Evolutionary conservation across 768 basidiomycete genomes (phyloP).

Genomic region (Leccinellum luteum): DNA sequence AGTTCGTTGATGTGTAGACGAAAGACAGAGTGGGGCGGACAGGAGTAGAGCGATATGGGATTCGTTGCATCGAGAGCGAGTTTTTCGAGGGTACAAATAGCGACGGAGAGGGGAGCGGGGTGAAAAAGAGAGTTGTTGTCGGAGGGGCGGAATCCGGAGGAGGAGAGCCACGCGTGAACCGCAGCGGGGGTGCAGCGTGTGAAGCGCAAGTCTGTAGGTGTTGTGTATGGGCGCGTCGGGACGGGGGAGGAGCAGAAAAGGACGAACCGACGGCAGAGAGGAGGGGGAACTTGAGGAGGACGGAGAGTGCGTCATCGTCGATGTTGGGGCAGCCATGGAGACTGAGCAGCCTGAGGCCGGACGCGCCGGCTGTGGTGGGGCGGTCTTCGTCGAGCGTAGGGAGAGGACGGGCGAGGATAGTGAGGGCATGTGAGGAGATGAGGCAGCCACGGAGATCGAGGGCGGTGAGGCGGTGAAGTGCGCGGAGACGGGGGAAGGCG

Average conservation of each 20-base stretch:
- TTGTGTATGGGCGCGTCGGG: slow-evolving; percentile 1
- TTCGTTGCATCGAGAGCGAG: slow-evolving; percentile 4
- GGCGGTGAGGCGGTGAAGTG: slow-evolving; percentile 54
- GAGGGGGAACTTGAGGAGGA: slow-evolving; percentile 50
- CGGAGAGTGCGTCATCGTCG: slow-evolving; percentile 40
- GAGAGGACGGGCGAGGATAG: slow-evolving; percentile 45
- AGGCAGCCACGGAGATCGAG: slow-evolving; percentile 60
- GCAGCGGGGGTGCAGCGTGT: slow-evolving; percentile 40
- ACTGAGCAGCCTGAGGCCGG: slow-evolving; percentile 56
- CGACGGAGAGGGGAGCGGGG: slow-evolving; percentile 38
- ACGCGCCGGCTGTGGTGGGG: slow-evolving; percentile 42
- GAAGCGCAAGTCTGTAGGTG: slow-evolving; percentile 45
- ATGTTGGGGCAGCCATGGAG: slow-evolving; percentile 54
- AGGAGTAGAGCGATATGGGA: slow-evolving; percentile 29
- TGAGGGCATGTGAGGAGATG: slow-evolving; percentile 53
- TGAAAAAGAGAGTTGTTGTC: slow-evolving; percentile 36
- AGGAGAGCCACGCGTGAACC: slow-evolving; percentile 13
- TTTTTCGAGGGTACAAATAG: slow-evolving; percentile 34
- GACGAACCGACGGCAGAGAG: slow-evolving; percentile 60
- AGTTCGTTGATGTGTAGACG: slow-evolving; percentile 26
- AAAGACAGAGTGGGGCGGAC: slow-evolving; percentile 24
- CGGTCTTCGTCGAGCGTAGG: not conserved
- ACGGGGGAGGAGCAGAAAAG: not conserved
- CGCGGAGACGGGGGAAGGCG: slow-evolving; percentile 47
- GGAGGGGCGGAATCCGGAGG: slow-evolving; percentile 28